Percentiles rank a stretch among this genome's conserved stretches.
Conservation (phyloP, 2,329 filamentous ascomycete species). For the Aureobasidium vineae region DNA sequence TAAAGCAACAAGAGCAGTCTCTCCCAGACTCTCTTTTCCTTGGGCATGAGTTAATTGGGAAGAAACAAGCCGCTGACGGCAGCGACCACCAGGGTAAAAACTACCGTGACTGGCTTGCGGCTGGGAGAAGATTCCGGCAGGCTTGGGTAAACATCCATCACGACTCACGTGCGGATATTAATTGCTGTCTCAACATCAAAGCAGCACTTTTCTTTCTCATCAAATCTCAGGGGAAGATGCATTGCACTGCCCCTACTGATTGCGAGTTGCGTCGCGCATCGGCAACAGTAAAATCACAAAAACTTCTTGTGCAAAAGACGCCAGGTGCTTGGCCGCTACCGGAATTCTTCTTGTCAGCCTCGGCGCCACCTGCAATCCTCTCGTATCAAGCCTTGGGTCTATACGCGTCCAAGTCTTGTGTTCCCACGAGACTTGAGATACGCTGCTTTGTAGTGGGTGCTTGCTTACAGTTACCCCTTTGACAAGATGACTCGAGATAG, state of each 20-base stretch:
- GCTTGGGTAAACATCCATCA: neutral
- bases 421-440: neutral
- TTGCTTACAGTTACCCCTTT: neutral
- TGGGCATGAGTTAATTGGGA: neutral
- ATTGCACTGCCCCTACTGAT: conserved; percentile 3
- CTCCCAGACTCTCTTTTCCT: neutral
- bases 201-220: neutral
- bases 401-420: neutral
- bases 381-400: conserved; percentile 9
- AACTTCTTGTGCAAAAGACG: neutral
- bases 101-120: neutral
- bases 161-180: neutral
- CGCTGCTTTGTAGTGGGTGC: neutral
- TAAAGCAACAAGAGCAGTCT: neutral
- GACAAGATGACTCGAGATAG: neutral
- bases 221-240: neutral
- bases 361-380: conserved; percentile 19
- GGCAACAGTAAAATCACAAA: conserved; percentile 12
- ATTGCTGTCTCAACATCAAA: conserved; percentile 1
- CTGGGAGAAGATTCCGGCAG: neutral
- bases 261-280: neutral
- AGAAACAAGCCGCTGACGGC: neutral
- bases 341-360: conserved; percentile 14
- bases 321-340: conserved; percentile 14
- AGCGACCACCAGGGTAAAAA: neutral